Percentiles rank a stretch among this genome's conserved stretches.
These are phyloP conservation scores for Aegle marmelos DNA, from an alignment of 345 rosid genomes.

Conservation along the genomic window DNA sequence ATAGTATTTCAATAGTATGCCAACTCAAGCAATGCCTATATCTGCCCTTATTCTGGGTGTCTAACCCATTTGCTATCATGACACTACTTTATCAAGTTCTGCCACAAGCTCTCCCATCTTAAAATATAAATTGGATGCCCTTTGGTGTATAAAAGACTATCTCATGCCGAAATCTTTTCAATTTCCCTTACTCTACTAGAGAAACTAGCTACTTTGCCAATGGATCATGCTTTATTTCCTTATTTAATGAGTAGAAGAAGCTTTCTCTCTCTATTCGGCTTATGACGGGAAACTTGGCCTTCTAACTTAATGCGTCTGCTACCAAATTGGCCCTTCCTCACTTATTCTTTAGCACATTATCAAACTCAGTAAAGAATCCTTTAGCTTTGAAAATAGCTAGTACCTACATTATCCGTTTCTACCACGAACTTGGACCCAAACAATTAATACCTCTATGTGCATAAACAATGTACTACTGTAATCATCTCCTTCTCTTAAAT, in stretches of 20 bases:
- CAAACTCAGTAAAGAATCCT: too few relatives aligned
- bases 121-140: accelerated
- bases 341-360: too few relatives aligned
- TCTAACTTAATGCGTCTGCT: too few relatives aligned
- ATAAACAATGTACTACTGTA: neutral
- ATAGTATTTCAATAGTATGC: neutral
- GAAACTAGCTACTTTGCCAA: neutral
- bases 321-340: too few relatives aligned
- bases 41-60: too few relatives aligned
- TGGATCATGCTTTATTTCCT: neutral
- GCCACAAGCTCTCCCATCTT: neutral
- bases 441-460: neutral
- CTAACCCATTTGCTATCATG: neutral
- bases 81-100: neutral
- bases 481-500: slow-evolving; percentile 11
- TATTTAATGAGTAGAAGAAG: neutral
- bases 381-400: too few relatives aligned
- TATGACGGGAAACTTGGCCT: too few relatives aligned
- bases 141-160: neutral
- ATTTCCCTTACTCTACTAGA: neutral
- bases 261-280: too few relatives aligned
- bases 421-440: too few relatives aligned
- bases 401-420: too few relatives aligned
- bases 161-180: neutral
- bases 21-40: too few relatives aligned